Evolutionary conservation across 441 rosid genomes (phyloP).

Genomic region (Erodium trifolium): DNA sequence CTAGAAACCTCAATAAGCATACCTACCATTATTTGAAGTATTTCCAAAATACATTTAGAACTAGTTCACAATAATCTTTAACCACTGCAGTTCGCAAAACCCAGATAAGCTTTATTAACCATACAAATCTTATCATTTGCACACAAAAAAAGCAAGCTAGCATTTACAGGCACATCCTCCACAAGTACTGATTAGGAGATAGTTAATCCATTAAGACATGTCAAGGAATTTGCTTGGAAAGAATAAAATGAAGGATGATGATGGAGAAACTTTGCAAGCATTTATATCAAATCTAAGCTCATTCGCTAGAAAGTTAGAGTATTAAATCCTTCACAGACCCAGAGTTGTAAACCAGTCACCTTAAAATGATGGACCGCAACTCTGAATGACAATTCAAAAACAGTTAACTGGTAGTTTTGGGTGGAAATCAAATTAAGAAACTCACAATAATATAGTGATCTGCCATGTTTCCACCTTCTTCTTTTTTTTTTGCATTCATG

Average conservation of each 20-base stretch:
- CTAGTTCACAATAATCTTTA: background rate
- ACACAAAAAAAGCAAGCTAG: background rate
- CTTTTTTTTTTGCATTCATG: background rate
- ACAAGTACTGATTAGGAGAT: background rate
- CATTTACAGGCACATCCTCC: background rate
- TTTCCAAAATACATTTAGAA: background rate
- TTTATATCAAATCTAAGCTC: constrained; percentile 5
- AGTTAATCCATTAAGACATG: background rate
- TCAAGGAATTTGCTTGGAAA: background rate
- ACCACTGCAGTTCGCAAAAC: background rate
- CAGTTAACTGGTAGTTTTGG: background rate
- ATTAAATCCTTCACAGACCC: background rate
- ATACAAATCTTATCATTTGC: background rate
- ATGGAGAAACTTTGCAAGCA: constrained; percentile 7
- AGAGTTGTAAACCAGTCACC: background rate
- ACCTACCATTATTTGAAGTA: background rate
- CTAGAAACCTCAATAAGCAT: background rate
- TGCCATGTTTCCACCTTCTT: background rate
- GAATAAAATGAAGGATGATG: background rate
- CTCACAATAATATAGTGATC: background rate
- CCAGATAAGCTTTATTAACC: background rate
- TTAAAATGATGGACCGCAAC: background rate
- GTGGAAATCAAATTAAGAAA: background rate
- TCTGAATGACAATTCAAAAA: background rate
- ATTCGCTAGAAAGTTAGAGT: background rate